Evolutionary conservation across 768 basidiomycete genomes (phyloP), one percentile per base, ranked within the genome.

Genomic region (Hericium erinaceus): DNA sequence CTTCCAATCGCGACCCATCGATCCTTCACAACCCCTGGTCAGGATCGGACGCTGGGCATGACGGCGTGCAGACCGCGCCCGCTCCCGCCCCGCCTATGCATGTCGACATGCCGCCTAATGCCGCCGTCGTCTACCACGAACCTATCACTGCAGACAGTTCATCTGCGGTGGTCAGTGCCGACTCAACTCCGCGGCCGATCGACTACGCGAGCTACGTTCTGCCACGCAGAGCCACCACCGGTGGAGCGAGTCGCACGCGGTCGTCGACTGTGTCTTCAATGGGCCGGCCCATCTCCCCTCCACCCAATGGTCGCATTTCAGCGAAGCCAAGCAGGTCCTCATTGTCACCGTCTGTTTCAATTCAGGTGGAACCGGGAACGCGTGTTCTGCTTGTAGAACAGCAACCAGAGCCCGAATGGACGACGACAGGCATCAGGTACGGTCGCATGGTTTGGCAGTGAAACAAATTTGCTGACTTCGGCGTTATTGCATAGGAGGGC

Each of bases 211-310:
- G 37, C 10, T 50, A 38, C 20, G 33, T 50, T 15, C 39, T 50
- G 13, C 40, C 24, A 4, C 57, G 58, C 40, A 59, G n/a, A 46
- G 39, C 15, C 38, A 58, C 20, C 56, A 58, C 20, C 56, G 60
- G 9, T 38, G 54, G 48, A 44, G 57, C 44, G 38, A 46, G n/a
- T 46, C 52, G 62, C 49, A 55, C 62, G 37, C 58, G 62, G 38
- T 57, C 49, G 28, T 61, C 60, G 22, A 63, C 60, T 18, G 54
- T 63, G 10, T 61, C 62, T 39, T 63, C 62, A 2, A 15, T 26
- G 24, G 49, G 20, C 11, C 49, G 49, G 18, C 49, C 49, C 41
- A 62, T 56, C 8, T 57, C 62, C 10, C 48, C 62, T 50, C 48
- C 54, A 22, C 57, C 57, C 37, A 61, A 55, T 8, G 60, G 52